phyloP scores from a whole-genome alignment of 2,329 filamentous ascomycete genomes.

The Paecilomyces niveus region DNA sequence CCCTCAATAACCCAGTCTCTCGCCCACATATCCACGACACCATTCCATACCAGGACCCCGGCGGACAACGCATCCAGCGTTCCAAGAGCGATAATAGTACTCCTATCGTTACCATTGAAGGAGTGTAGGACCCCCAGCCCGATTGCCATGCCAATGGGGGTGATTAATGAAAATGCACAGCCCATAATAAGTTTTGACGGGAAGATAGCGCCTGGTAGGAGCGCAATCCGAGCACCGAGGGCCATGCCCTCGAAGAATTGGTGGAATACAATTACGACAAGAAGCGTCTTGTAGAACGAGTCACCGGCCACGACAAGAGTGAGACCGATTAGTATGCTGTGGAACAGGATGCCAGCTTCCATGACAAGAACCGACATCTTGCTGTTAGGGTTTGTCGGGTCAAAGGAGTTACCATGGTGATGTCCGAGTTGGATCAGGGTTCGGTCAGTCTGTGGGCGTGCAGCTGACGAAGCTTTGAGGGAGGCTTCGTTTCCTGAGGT shows the following conservation, averaged over 20 bases:
- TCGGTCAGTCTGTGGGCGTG: slow-evolving; percentile 5
- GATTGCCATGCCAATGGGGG: slow-evolving; percentile 73
- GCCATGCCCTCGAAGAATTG: slow-evolving; percentile 73
- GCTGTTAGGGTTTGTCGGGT: slow-evolving; percentile 31
- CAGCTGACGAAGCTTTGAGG: neutral
- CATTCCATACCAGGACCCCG: slow-evolving; percentile 73
- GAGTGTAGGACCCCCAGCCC: slow-evolving; percentile 62
- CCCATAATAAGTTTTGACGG: slow-evolving; percentile 53
- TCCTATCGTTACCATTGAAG: slow-evolving; percentile 67
- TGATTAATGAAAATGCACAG: slow-evolving; percentile 60
- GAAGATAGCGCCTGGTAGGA: slow-evolving; percentile 35
- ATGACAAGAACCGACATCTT: slow-evolving; percentile 61
- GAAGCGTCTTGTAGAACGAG: slow-evolving; percentile 45
- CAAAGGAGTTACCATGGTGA: slow-evolving; percentile 21
- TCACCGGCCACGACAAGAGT: slow-evolving; percentile 42
- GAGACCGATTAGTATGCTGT: slow-evolving; percentile 52
- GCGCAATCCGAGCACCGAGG: slow-evolving; percentile 63
- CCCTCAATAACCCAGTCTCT: slow-evolving; percentile 62
- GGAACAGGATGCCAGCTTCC: slow-evolving; percentile 68
- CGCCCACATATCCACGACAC: slow-evolving; percentile 73
- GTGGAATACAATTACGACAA: slow-evolving; percentile 66
- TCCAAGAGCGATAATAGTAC: slow-evolving; percentile 63
- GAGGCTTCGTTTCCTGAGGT: slow-evolving; percentile 2
- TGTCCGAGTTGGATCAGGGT: slow-evolving; percentile 23
- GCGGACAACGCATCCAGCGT: slow-evolving; percentile 67